Conservation (phyloP, 768 basidiomycete species). For the Leccinum broughii region DNA sequence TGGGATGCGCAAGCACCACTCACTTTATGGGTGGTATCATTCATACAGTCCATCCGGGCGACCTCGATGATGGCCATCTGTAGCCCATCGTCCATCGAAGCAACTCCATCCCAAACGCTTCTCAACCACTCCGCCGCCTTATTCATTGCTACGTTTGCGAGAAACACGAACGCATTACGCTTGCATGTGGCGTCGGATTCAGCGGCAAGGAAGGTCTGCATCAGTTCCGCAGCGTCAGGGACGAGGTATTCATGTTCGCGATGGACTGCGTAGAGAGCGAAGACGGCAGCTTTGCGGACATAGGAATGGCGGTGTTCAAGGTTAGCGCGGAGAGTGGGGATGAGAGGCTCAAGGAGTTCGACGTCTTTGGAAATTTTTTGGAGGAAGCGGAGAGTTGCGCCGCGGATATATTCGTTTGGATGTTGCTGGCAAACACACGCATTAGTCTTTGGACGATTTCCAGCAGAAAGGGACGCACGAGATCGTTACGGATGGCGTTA, state of each 20-base stretch:
- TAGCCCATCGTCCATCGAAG: slow-evolving; percentile 82
- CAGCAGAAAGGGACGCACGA: slow-evolving; percentile 52
- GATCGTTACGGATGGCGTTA: slow-evolving; percentile 96
- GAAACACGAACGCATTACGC: slow-evolving; percentile 95
- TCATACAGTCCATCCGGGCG: slow-evolving; percentile 85
- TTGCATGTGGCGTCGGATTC: slow-evolving; percentile 97
- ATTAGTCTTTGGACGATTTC: neutral
- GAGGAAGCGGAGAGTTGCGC: slow-evolving; percentile 93
- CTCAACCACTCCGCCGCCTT: slow-evolving; percentile 92
- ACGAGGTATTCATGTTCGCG: slow-evolving; percentile 93
- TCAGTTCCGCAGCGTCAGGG: slow-evolving; percentile 93
- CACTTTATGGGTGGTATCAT: slow-evolving; percentile 80
- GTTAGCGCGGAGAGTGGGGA: slow-evolving; percentile 91
- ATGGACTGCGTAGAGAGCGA: slow-evolving; percentile 93
- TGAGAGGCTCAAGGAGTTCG: slow-evolving; percentile 93
- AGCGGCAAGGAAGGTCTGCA: slow-evolving; percentile 93
- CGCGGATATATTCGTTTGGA: slow-evolving; percentile 98
- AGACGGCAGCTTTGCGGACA: slow-evolving; percentile 97
- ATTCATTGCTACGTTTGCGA: slow-evolving; percentile 81
- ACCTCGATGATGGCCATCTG: slow-evolving; percentile 97
- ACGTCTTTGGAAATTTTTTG: slow-evolving; percentile 93
- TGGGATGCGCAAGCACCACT: slow-evolving; percentile 28
- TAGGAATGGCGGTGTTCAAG: slow-evolving; percentile 97
- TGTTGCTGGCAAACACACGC: slow-evolving; percentile 71
- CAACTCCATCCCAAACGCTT: slow-evolving; percentile 80